A percentile compares a stretch with the other conserved stretches of the same genome.
Conservation (phyloP, 192 early-diverging fungal species). For the Jimgerdemannia flammicorona region DNA sequence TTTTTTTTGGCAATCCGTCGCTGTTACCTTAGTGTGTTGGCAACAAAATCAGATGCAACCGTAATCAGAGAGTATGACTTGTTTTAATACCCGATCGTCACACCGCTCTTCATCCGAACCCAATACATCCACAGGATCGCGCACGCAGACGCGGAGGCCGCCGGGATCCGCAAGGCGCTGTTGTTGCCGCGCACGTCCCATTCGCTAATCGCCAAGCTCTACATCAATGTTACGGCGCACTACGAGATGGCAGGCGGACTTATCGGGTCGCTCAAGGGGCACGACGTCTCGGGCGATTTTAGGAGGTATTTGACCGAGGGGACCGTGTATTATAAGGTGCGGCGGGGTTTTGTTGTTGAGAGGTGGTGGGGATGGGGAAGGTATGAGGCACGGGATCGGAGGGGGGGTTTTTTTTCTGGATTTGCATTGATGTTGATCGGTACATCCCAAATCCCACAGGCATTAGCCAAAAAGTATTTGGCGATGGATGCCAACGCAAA, state of each 20-base stretch:
- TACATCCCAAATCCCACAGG: constrained; percentile 14
- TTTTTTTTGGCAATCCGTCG: too few species aligned
- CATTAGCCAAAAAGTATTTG: constrained; percentile 48
- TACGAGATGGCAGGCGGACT: constrained; percentile 57
- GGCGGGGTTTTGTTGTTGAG: not conserved
- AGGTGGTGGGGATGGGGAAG: not conserved
- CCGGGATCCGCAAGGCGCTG: constrained; percentile 51
- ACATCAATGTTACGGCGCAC: constrained; percentile 50
- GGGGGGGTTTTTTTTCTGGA: constrained; percentile 9
- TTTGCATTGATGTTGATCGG: not conserved
- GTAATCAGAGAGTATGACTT: not conserved
- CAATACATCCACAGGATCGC: constrained; percentile 33
- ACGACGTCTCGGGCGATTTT: constrained; percentile 50
- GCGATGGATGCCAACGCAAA: constrained; percentile 55
- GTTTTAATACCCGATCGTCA: not conserved
- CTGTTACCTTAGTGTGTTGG: not conserved
- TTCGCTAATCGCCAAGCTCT: constrained; percentile 48
- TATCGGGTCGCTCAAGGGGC: constrained; percentile 44
- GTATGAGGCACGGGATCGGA: not conserved
- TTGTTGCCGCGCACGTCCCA: constrained; percentile 40
- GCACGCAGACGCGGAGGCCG: constrained; percentile 49
- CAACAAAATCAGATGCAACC: not conserved
- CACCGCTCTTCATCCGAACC: not conserved
- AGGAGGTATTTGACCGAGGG: constrained; percentile 49
- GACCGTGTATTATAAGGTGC: constrained; percentile 39